These are phyloP conservation scores for Daldinia caldariorum DNA, from an alignment of 495 filamentous ascomycete species.

Conservation along the genomic window DNA sequence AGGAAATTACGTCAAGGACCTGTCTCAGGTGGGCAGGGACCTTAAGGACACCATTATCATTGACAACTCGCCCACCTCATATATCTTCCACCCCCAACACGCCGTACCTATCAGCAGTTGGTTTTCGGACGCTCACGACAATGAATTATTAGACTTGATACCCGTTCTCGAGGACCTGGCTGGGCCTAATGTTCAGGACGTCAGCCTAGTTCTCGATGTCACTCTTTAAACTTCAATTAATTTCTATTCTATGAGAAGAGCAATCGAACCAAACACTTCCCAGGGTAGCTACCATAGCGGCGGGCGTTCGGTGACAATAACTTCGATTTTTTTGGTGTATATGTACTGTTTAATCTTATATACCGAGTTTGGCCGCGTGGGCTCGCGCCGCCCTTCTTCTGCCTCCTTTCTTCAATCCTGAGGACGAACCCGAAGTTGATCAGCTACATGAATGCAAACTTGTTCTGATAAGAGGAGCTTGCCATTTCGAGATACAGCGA, in stretches of 20 bases:
- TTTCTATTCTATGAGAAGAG: slow-evolving; percentile 49
- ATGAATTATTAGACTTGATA: slow-evolving; percentile 97
- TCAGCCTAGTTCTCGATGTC: slow-evolving; percentile 97
- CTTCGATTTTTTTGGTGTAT: slow-evolving; percentile 51
- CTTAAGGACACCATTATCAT: slow-evolving; percentile 99
- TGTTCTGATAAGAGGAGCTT: slow-evolving; percentile 14
- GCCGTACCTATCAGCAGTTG: slow-evolving; percentile 99
- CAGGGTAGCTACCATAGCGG: slow-evolving; percentile 59
- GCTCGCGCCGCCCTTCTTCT: slow-evolving; percentile 30
- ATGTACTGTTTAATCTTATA: slow-evolving; percentile 55
- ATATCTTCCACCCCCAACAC: slow-evolving; percentile 99
- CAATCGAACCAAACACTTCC: slow-evolving; percentile 39
- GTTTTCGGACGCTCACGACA: slow-evolving; percentile 99
- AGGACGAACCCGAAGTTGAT: slow-evolving; percentile 24
- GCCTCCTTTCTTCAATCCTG: slow-evolving; percentile 24
- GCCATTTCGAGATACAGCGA: slow-evolving; percentile 21
- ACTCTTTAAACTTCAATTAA: slow-evolving; percentile 69
- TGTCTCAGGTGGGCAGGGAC: slow-evolving; percentile 95
- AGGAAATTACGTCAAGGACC: slow-evolving; percentile 98
- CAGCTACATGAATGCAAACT: slow-evolving; percentile 17
- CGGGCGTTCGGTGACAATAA: slow-evolving; percentile 59
- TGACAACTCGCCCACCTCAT: slow-evolving; percentile 98
- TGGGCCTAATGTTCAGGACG: slow-evolving; percentile 85
- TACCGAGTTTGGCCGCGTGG: slow-evolving; percentile 43
- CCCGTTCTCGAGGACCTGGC: slow-evolving; percentile 98